Evolutionary conservation across 176 grass and related monocot species (phyloP), one percentile per base, ranked within the genome.

Genomic region (Neostapfia colusana): DNA sequence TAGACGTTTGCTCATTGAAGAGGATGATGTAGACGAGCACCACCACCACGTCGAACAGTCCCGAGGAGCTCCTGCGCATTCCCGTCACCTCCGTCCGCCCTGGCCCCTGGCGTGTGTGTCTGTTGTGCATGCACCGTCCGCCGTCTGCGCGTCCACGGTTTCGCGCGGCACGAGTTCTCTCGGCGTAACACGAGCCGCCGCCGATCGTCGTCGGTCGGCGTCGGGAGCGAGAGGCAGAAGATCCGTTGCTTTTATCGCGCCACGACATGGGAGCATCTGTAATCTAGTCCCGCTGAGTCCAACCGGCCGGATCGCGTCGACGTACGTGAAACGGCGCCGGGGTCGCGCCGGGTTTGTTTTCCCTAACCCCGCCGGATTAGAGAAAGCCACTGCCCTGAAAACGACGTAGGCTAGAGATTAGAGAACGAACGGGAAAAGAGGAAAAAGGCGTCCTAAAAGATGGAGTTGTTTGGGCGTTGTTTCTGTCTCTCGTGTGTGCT

Each of bases 221-320:
- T 6, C 39, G 14, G 46, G 39, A 6, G 42, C 20, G n/a, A n/a
- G 36, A n/a, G 63, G 39, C 18, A 40, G 65, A 44, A 25, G 65
- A 27, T 26, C 24, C 59, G 63, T 67, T 67, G 51, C 23, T 74
- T 74, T 35, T 75, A 62, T 48, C 34, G 1, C 63, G 55, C 10
- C 55, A 13, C 55, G 3, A 13, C 3, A 26, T 8, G 55, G 10
- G 10, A 26, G 55, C 54, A 3, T 24, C 23, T 24, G 53, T 24
- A 24, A 24, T 56, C 51, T 55, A n/a, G 51, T 55, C 51, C 10
- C 14, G 27, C 39, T 36, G 67, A 50, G 74, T 78, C 49, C 48
- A 43, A 69, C 27, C 51, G 77, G 53, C 27, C 51, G 77, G 53
- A 75, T 84, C 75, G n/a, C 10, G 23, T 65, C 18, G 81, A 57